Evolutionary conservation across 2,329 filamentous ascomycete species (phyloP).

Genomic region (Coleophoma cylindrospora): DNA sequence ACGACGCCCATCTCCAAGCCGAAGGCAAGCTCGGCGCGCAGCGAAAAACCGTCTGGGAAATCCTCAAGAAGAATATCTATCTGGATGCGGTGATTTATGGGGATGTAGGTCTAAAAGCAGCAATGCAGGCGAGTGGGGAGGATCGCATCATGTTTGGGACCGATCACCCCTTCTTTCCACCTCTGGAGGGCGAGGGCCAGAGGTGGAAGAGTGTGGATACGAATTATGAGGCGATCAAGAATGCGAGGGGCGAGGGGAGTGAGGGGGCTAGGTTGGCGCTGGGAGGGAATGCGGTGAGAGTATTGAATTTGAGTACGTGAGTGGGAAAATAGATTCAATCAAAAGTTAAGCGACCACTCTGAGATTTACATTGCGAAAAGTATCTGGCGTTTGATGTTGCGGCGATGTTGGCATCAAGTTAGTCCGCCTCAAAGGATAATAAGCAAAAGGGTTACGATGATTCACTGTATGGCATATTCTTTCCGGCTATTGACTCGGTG

Average conservation of each 20-base stretch:
- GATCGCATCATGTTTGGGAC: constrained; percentile 78
- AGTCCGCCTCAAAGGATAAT: too few relatives aligned
- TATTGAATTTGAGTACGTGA: constrained; percentile 33
- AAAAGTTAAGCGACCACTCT: too few relatives aligned
- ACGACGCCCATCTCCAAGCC: constrained; percentile 70
- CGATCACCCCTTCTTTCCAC: constrained; percentile 83
- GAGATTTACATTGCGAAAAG: too few relatives aligned
- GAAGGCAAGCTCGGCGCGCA: constrained; percentile 48
- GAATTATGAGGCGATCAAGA: constrained; percentile 51
- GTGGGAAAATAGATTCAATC: not conserved
- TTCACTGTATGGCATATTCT: too few relatives aligned
- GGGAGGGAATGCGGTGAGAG: constrained; percentile 52
- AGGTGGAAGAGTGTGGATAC: constrained; percentile 66
- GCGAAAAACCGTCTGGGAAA: constrained; percentile 55
- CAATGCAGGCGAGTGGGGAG: constrained; percentile 60
- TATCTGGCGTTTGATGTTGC: too few relatives aligned
- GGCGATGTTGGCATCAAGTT: too few relatives aligned
- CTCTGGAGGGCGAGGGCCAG: constrained; percentile 56
- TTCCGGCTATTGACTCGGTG: too few relatives aligned
- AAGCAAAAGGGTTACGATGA: too few relatives aligned
- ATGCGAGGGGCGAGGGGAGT: constrained; percentile 41
- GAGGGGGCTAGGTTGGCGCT: constrained; percentile 46
- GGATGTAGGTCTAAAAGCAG: constrained; percentile 66
- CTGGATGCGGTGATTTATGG: constrained; percentile 85
- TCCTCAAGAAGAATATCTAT: constrained; percentile 72